Base-by-base conservation (phyloP, 306 rosid genomes). In the Acacia acuminata region DNA sequence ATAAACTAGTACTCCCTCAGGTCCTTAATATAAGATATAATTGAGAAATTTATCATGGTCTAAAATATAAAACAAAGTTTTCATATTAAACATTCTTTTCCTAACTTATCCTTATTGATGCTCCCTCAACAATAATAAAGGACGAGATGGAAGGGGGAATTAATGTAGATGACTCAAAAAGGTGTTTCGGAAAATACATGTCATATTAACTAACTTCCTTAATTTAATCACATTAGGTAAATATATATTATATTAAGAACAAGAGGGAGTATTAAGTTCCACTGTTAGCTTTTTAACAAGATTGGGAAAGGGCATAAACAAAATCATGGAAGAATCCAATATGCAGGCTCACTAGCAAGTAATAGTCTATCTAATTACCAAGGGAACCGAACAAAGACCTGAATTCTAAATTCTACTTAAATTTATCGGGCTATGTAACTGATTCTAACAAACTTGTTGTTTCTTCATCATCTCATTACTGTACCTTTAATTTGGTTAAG, bases 341-440 rank as follows among this genome's bases (percentile, higher is more conserved):
- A 20, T 12, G 38, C 7, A 70, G 53, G 20, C 36, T 44, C 44
- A 36, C 56, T 24, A 70, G 58, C 27, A 32, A 32, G 61, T 51
- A 73, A 48, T 42, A 55, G 65, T 65, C 86, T 17, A 43, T 8
- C 79, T 60, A 73, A 66, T 48, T 50, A 56, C 72, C 11, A 8
- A 44, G 14, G 27, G 77, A 36, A 83, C 20, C 30, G 2, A 79
- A 32, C 58, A 79, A 10, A 15, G 25, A 43, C 61, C 14, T 14
- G 38, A 48, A 73, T 55, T 71, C 8, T 10, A 69, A 69, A 69
- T 48, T 30, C 73, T 73, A 50, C 71, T 79, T 44, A 74, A 70
- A 73, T 30, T 67, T 43, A 48, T 43, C 14, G 4, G 1, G 56
- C 75, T 44, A 5, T 12, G n/a, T 24, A 25, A 24, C 58, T 22